Evolutionary conservation across 768 basidiomycete species (phyloP).

Genomic region (Rubroboletus pulcherrimus): DNA sequence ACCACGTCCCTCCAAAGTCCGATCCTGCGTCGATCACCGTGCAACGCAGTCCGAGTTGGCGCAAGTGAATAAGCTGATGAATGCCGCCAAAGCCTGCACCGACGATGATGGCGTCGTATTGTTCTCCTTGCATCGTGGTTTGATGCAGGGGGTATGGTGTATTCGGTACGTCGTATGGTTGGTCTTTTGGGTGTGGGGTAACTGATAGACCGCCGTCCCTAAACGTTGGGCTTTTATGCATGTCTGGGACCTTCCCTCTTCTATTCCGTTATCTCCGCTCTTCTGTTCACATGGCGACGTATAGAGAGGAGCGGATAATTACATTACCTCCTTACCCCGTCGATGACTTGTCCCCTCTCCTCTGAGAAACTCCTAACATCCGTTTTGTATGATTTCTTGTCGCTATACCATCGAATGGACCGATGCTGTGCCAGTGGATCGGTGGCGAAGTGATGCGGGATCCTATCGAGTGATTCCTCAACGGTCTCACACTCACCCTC

Average conservation of each 20-base stretch:
- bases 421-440: not conserved
- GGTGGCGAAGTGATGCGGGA: not conserved
- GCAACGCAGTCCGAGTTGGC: slow-evolving; percentile 11
- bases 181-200: not conserved
- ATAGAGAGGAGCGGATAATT: not conserved
- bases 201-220: too few species aligned
- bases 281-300: not conserved
- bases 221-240: not conserved
- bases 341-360: not conserved
- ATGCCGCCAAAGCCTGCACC: slow-evolving; percentile 18
- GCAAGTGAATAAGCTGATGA: slow-evolving; percentile 6
- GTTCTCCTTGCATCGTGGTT: slow-evolving; percentile 2
- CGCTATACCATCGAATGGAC: not conserved
- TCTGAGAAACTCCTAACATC: not conserved
- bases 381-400: not conserved
- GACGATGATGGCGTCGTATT: slow-evolving; percentile 12
- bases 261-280: not conserved
- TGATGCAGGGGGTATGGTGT: not conserved
- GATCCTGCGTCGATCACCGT: slow-evolving; percentile 10
- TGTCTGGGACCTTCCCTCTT: not conserved
- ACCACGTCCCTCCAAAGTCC: slow-evolving; percentile 13
- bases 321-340: not conserved
- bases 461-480: not conserved
- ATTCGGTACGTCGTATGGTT: not conserved
- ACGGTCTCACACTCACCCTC: not conserved